These are phyloP conservation scores for Phytophthora vignae DNA, from an alignment of 352 stramenopile genomes.

Conservation along the genomic window DNA sequence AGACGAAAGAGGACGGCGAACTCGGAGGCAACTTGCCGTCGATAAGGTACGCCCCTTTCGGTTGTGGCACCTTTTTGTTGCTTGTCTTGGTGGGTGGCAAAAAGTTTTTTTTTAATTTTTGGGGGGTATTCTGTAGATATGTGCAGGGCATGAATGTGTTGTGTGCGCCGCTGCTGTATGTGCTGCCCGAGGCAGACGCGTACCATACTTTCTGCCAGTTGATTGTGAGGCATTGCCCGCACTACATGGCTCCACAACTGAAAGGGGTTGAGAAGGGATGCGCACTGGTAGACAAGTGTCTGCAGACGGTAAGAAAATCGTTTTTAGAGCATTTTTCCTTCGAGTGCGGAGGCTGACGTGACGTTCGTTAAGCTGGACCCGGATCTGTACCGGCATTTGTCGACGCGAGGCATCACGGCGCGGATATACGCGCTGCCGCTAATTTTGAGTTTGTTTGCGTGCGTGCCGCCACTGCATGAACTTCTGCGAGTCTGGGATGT, in stretches of 20 bases:
- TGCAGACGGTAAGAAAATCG: slow-evolving; percentile 57
- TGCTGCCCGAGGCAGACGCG: slow-evolving; percentile 91
- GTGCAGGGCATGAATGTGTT: slow-evolving; percentile 95
- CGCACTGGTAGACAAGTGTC: slow-evolving; percentile 83
- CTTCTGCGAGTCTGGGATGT: slow-evolving; percentile 93
- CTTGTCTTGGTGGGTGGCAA: neutral
- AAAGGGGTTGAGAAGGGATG: slow-evolving; percentile 85
- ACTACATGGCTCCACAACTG: slow-evolving; percentile 91
- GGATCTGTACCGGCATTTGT: slow-evolving; percentile 85
- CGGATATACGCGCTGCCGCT: slow-evolving; percentile 90
- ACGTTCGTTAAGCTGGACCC: slow-evolving; percentile 64
- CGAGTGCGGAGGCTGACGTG: neutral
- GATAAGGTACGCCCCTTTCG: slow-evolving; percentile 41
- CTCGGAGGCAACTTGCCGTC: slow-evolving; percentile 46
- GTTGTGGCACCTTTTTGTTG: neutral
- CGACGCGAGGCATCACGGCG: slow-evolving; percentile 74
- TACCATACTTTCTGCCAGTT: slow-evolving; percentile 92
- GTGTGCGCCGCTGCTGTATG: slow-evolving; percentile 91
- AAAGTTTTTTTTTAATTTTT: slow-evolving; percentile 4
- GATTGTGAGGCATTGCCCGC: slow-evolving; percentile 88
- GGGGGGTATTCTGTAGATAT: slow-evolving; percentile 53
- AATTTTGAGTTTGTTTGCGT: slow-evolving; percentile 92
- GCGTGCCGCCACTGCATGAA: slow-evolving; percentile 88
- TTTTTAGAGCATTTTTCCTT: neutral
- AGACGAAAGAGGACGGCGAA: slow-evolving; percentile 31